Evolutionary conservation across 2,329 filamentous ascomycete species (phyloP), one percentile per base, ranked within the genome.

Genomic region (Alternaria gansuensis): DNA sequence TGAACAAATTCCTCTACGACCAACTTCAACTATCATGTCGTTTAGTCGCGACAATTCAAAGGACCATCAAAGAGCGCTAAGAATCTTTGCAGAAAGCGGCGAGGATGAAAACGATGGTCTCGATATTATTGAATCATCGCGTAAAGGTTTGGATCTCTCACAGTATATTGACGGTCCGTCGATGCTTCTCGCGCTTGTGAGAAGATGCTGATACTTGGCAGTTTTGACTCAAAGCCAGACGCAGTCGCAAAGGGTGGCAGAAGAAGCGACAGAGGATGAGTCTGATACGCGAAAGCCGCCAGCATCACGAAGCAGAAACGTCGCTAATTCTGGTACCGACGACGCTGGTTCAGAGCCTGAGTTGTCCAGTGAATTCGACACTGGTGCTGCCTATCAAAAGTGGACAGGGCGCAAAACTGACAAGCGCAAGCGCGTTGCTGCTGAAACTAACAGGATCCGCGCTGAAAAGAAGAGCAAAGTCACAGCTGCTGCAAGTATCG

Each of bases 351-450:
- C 54, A 29, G 65, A 68, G 37, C 68, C 66, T 14, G 71, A 75
- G 37, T 75, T 48, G 14, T 29, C 87, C 56, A 86, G 89, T 34
- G 86, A 86, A 37, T 48, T 34, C 21, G 77, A 81, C 51, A 67
- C 69, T 1, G 84, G 85, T 26, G 82, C 82, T 23, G 82, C 83
- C 7, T 91, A 91, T 63, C 79, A 85, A 39, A 82, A 83, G n/a
- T 88, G 87, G 73, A 89, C 88, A 70, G 85, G 87, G 50, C 81
- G 84, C 45, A 87, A 84, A 59, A 79, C 79, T 0, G 73, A 79
- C 0, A 84, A 87, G 65, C 81, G 84, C 36, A 86, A 85, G 66
- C 81, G 81, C 48, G 76, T 76, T 5, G 80, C 80, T 2, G 82
- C 82, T 24, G 81, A 80, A 28, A 84, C 82, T 14, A 80, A 78